These are phyloP conservation scores for Thermothelomyces thermophilus DNA, from an alignment of 2,329 filamentous ascomycete genomes.

Conservation along the genomic window DNA sequence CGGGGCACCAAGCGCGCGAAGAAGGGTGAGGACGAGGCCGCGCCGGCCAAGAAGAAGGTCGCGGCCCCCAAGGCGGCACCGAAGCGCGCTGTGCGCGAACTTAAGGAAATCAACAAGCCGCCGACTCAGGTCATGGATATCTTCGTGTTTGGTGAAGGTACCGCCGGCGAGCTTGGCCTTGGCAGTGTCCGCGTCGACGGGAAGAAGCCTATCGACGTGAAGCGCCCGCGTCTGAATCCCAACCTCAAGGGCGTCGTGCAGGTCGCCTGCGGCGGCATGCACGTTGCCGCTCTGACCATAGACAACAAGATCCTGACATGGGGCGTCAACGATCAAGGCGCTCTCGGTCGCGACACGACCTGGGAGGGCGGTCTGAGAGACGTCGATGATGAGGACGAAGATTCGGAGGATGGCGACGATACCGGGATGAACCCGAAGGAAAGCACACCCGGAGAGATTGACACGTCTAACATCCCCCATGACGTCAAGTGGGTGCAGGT, in stretches of 20 bases:
- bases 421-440: conserved; percentile 56
- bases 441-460: conserved; percentile 53
- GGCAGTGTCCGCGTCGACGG: conserved; percentile 57
- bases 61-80: conserved; percentile 16
- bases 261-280: conserved; percentile 76
- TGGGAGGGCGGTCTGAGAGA: conserved; percentile 54
- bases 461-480: conserved; percentile 35
- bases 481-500: conserved; percentile 47
- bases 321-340: conserved; percentile 82
- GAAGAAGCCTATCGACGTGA: conserved; percentile 62
- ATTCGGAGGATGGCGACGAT: conserved; percentile 27
- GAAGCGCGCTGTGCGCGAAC: conserved; percentile 17
- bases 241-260: conserved; percentile 63
- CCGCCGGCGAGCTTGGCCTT: conserved; percentile 75
- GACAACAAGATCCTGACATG: conserved; percentile 79
- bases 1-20: conserved; percentile 24
- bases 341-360: conserved; percentile 66
- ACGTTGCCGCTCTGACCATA: conserved; percentile 66
- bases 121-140: conserved; percentile 62
- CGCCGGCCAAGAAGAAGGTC: conserved; percentile 31
- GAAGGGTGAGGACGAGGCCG: conserved; percentile 20
- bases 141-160: conserved; percentile 75
- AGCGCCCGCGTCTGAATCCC: conserved; percentile 64
- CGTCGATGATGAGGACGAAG: conserved; percentile 37
- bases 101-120: conserved; percentile 51